These are phyloP conservation scores for Blastosporella zonata DNA, from an alignment of 1,284 basidiomycete genomes.

Conservation along the genomic window DNA sequence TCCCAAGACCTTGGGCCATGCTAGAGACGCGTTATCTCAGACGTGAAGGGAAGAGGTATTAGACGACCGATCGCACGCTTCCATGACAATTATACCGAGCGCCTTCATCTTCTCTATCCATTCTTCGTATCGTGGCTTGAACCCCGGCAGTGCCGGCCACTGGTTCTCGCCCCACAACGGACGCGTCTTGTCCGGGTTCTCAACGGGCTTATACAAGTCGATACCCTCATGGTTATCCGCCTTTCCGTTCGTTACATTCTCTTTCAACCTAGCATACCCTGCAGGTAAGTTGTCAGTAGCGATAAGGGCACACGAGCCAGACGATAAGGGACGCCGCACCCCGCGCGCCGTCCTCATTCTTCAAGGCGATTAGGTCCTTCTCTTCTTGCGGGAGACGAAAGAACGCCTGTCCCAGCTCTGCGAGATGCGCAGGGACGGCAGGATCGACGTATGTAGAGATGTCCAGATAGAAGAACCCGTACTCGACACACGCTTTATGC, in stretches of 20 bases:
- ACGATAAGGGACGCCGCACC: constrained; percentile 41
- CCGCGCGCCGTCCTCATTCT: constrained; percentile 67
- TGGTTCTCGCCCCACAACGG: constrained; percentile 81
- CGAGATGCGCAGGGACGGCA: constrained; percentile 64
- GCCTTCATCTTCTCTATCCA: constrained; percentile 84
- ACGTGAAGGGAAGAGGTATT: background rate
- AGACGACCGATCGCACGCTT: constrained; percentile 54
- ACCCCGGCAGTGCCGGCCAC: constrained; percentile 65
- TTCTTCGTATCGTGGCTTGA: constrained; percentile 58
- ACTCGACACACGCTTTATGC: constrained; percentile 72
- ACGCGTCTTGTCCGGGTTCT: constrained; percentile 63
- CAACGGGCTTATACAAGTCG: constrained; percentile 76
- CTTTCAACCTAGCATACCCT: constrained; percentile 72
- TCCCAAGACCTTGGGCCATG: constrained; percentile 77
- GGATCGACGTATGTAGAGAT: constrained; percentile 55
- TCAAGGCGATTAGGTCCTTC: constrained; percentile 68
- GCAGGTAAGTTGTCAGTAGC: background rate
- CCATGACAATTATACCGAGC: constrained; percentile 75
- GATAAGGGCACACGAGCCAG: background rate
- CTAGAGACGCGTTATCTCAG: constrained; percentile 34
- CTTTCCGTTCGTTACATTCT: constrained; percentile 84
- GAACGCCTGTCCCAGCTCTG: constrained; percentile 64
- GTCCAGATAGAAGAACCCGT: constrained; percentile 86
- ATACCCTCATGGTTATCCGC: constrained; percentile 84
- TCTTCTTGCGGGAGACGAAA: constrained; percentile 68